Conservation (phyloP, 768 basidiomycete species). For the Russula compacta region DNA sequence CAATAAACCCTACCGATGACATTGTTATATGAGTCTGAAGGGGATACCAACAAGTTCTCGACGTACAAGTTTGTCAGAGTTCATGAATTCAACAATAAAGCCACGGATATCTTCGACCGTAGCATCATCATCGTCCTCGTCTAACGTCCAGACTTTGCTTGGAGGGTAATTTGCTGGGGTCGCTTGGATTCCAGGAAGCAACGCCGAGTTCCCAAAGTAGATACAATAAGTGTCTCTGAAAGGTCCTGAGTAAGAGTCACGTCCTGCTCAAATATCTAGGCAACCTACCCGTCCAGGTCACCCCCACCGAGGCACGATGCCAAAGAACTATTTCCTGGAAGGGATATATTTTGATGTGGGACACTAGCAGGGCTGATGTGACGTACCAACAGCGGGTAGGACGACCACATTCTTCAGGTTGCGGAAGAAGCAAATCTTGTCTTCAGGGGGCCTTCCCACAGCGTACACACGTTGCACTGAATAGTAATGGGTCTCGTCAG, state of each 20-base stretch:
- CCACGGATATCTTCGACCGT: conserved; percentile 65
- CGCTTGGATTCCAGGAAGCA: no score
- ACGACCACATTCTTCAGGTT: neutral
- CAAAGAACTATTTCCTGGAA: neutral
- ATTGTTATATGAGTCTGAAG: neutral
- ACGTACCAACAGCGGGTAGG: neutral
- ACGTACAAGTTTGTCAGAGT: no score
- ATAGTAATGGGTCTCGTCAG: neutral
- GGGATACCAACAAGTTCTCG: conserved; percentile 57
- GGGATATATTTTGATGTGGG: neutral
- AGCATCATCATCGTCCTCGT: conserved; percentile 30
- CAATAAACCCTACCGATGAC: conserved; percentile 55
- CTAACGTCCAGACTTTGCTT: conserved; percentile 20
- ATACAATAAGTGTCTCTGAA: conserved; percentile 60
- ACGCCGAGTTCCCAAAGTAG: conserved; percentile 38
- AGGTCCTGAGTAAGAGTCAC: no score
- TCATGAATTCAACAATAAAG: conserved; percentile 76
- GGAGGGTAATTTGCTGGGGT: no score
- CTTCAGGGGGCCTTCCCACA: conserved; percentile 24
- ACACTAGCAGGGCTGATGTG: no score
- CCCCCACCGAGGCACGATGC: conserved; percentile 21
- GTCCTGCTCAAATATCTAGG: no score
- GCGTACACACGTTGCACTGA: conserved; percentile 22
- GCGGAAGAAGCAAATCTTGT: conserved; percentile 10
- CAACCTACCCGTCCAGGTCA: conserved; percentile 63